phyloP scores from a whole-genome alignment of 1,284 basidiomycete species.

The Trichosporon sp. region DNA sequence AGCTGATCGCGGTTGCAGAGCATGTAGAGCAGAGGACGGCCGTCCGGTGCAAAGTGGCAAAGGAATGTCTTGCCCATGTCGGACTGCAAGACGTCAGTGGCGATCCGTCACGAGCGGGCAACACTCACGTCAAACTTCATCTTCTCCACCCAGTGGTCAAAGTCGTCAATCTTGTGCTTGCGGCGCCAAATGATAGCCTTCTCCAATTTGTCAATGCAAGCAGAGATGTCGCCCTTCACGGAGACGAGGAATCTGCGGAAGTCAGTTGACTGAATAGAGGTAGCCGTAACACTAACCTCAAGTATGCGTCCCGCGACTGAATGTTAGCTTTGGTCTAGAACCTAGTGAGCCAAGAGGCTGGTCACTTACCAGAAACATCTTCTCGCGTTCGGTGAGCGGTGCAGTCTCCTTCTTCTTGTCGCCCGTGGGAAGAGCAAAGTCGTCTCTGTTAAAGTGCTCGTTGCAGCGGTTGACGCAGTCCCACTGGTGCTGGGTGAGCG shows the following conservation, averaged over 20 bases:
- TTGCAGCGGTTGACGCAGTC: background rate
- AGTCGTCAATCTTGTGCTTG: background rate
- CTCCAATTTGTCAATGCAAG: background rate
- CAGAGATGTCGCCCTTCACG: background rate
- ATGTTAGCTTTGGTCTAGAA: no score
- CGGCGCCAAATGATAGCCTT: background rate
- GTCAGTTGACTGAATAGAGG: background rate
- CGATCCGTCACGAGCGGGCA: background rate
- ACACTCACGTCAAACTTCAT: background rate
- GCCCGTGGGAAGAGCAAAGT: slow-evolving; percentile 21
- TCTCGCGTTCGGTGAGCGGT: slow-evolving; percentile 31
- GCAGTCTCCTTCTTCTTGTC: slow-evolving; percentile 15
- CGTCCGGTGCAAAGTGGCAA: background rate
- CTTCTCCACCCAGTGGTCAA: background rate
- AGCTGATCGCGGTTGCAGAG: slow-evolving; percentile 1
- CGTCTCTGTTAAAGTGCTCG: slow-evolving; percentile 24
- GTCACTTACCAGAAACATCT: slow-evolving; percentile 44
- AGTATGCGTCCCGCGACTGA: background rate
- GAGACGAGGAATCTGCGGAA: background rate
- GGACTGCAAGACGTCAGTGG: background rate
- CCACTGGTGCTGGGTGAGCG: background rate
- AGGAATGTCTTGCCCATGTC: slow-evolving; percentile 4
- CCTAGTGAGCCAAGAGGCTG: no score
- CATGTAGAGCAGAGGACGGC: background rate
- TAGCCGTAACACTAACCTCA: background rate